Evolutionary conservation across 495 filamentous ascomycete genomes (phyloP), one percentile per base, ranked within the genome.

Genomic region (Podospora conica): DNA sequence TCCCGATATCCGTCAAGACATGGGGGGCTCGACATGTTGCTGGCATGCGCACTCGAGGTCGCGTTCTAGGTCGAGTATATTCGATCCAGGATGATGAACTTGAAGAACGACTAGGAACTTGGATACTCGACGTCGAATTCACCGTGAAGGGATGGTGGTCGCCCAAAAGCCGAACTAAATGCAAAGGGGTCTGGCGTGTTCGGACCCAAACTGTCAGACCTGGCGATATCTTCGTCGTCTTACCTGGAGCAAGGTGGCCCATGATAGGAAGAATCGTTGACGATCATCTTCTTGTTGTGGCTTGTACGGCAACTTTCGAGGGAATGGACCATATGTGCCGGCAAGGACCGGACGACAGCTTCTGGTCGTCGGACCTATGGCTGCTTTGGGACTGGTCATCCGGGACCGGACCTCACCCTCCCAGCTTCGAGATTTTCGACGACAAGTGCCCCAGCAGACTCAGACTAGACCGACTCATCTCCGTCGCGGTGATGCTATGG

Each of bases 161-260:
- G 12, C 0, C 0, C 1, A 40, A 6, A 0, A 15, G 12, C 15
- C 3, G n/a, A n/a, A n/a, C n/a, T n/a, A n/a, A n/a, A n/a, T n/a
- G n/a, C n/a, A n/a, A n/a, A n/a, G n/a, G n/a, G n/a, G n/a, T 5
- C 12, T 40, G 15, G 33, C 15, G 7, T 18, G 33, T 48, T 7
- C 1, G 33, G 6, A 15, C 8, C 15, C 33, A 12, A 48, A 48
- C 33, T 7, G 33, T n/a, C 33, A 48, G 15, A 8, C 15, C 3
- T 18, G 33, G 33, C 1, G 33, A 48, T 3, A 0, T 48, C 33
- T 48, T 48, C 33, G 18, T 48, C 5, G 2, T 48, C 4, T 0
- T 48, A 0, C 33, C 33, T 5, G 15, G 33, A 48, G 33, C 33
- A 18, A n/a, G 15, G 33, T 48, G 33, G 33, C 33, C 33, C 15